These are phyloP conservation scores for Picea mariana DNA, from an alignment of 83 land plant species.

Conservation along the genomic window DNA sequence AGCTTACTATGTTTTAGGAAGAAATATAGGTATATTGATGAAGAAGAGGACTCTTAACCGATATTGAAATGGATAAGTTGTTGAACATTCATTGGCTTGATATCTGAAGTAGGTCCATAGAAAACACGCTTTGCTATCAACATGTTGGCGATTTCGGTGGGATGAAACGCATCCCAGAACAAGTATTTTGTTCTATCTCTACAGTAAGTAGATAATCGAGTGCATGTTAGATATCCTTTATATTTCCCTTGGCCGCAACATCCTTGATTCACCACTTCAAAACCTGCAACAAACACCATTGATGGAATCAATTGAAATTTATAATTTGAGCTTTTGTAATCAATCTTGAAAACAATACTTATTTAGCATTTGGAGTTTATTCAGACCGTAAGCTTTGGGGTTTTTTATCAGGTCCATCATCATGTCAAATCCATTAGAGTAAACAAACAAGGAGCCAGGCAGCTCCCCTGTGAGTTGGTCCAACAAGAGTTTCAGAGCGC, in stretches of 20 bases:
- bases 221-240: slow-evolving; percentile 38
- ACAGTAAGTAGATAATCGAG: slow-evolving; percentile 29
- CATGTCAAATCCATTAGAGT: slow-evolving; percentile 28
- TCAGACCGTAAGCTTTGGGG: slow-evolving; percentile 30
- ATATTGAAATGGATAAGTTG: not conserved
- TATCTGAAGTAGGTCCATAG: slow-evolving; percentile 13
- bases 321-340: not conserved
- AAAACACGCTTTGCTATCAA: slow-evolving; percentile 25
- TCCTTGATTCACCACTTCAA: slow-evolving; percentile 29
- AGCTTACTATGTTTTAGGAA: too few species aligned
- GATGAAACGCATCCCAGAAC: slow-evolving; percentile 56
- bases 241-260: slow-evolving; percentile 45
- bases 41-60: too few species aligned
- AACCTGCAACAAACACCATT: slow-evolving; percentile 21
- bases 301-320: not conserved
- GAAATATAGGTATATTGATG: too few species aligned
- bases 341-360: not conserved
- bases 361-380: not conserved
- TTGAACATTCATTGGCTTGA: not conserved
- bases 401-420: slow-evolving; percentile 25
- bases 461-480: slow-evolving; percentile 23
- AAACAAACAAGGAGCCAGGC: slow-evolving; percentile 35
- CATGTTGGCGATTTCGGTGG: slow-evolving; percentile 26
- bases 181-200: slow-evolving; percentile 31
- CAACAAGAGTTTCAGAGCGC: slow-evolving; percentile 22